These are phyloP conservation scores for Cladosporium sp. DNA, from an alignment of 2,329 filamentous ascomycete genomes.

Conservation along the genomic window DNA sequence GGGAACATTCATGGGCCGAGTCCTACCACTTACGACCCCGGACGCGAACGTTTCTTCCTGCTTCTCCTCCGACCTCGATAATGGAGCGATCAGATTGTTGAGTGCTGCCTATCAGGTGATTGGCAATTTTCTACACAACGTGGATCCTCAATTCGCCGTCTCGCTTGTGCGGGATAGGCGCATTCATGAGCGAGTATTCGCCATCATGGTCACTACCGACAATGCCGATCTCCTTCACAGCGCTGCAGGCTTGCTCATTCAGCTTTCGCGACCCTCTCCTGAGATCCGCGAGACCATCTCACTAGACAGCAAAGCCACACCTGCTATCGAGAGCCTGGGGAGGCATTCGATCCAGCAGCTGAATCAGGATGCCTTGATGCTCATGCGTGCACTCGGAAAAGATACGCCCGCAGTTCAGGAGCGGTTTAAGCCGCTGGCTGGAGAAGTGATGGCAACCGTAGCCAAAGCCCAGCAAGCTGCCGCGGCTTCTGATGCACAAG, in stretches of 20 bases:
- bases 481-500: background rate
- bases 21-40: background rate
- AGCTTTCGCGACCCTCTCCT: slow-evolving; percentile 22
- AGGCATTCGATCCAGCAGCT: slow-evolving; percentile 20
- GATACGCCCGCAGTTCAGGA: slow-evolving; percentile 22
- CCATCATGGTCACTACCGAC: slow-evolving; percentile 6
- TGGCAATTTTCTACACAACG: slow-evolving; percentile 19
- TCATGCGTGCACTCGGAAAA: slow-evolving; percentile 18
- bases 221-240: slow-evolving; percentile 24
- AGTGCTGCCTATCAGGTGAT: slow-evolving; percentile 25
- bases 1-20: background rate
- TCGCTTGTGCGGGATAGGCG: background rate
- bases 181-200: background rate
- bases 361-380: slow-evolving; percentile 7
- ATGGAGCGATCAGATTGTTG: slow-evolving; percentile 3
- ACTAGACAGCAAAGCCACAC: background rate
- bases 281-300: slow-evolving; percentile 21
- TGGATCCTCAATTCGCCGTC: background rate
- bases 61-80: too few relatives aligned
- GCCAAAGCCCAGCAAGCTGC: slow-evolving; percentile 8
- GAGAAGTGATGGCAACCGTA: slow-evolving; percentile 7
- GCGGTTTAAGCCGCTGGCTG: slow-evolving; percentile 15
- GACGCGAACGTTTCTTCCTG: background rate
- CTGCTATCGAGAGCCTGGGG: slow-evolving; percentile 17
- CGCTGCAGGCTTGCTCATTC: slow-evolving; percentile 23